Conservation (phyloP, 1,284 basidiomycete genomes). For the Polyporus tsugae region DNA sequence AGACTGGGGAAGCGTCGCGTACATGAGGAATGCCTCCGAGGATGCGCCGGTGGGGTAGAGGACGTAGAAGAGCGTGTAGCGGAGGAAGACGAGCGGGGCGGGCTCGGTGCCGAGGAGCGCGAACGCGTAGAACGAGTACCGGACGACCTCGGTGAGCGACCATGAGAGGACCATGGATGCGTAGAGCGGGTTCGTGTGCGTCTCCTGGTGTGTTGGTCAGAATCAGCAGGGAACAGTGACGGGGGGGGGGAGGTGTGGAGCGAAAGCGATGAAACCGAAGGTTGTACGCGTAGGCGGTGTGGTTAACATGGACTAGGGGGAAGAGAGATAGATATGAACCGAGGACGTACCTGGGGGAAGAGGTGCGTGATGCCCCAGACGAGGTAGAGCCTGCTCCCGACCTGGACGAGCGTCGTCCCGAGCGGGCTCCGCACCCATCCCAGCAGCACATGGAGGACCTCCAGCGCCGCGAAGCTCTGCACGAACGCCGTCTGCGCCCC, state of each 20-base stretch:
- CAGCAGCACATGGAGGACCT: constrained; percentile 83
- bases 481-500: constrained; percentile 76
- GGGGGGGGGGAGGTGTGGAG: neutral
- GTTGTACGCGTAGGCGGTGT: neutral
- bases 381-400: constrained; percentile 85
- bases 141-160: constrained; percentile 91
- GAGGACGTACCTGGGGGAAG: constrained; percentile 57
- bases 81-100: constrained; percentile 63
- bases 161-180: constrained; percentile 94
- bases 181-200: constrained; percentile 82
- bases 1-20: constrained; percentile 68
- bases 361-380: constrained; percentile 86
- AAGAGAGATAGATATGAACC: neutral
- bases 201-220: constrained; percentile 51
- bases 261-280: neutral
- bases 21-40: constrained; percentile 89
- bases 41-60: constrained; percentile 93
- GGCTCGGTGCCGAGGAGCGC: constrained; percentile 66
- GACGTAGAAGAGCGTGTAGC: constrained; percentile 94
- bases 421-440: constrained; percentile 89
- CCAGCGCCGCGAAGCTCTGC: constrained; percentile 84
- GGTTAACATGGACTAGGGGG: neutral
- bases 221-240: neutral
- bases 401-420: constrained; percentile 87
- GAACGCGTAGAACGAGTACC: constrained; percentile 91